phyloP scores from a whole-genome alignment of 1,284 basidiomycete species.

The Papiliotrema nemorosa region DNA sequence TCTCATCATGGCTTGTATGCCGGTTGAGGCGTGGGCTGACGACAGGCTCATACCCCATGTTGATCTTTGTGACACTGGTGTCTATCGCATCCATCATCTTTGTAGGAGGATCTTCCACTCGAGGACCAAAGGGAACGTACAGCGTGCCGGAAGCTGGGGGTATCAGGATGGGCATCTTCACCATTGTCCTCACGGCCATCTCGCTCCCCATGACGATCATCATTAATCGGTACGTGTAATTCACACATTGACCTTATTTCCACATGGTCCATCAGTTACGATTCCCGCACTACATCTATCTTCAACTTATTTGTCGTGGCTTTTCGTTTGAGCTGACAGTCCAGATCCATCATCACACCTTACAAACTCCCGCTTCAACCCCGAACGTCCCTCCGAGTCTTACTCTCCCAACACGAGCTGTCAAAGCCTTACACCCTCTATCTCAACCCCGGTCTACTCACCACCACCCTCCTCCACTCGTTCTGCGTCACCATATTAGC shows the following conservation, averaged over 20 bases:
- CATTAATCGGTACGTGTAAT: constrained; percentile 63
- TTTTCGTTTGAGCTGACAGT: constrained; percentile 1
- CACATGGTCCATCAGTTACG: not conserved
- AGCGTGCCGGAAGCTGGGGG: constrained; percentile 66
- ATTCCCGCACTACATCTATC: constrained; percentile 4
- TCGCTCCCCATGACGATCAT: constrained; percentile 74
- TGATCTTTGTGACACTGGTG: constrained; percentile 59
- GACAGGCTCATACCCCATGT: constrained; percentile 63
- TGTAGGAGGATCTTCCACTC: constrained; percentile 39
- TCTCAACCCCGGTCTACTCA: constrained; percentile 75
- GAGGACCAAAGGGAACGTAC: constrained; percentile 58
- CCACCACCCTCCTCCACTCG: constrained; percentile 64
- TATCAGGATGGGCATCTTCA: constrained; percentile 52
- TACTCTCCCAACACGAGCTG: constrained; percentile 78
- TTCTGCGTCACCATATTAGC: constrained; percentile 65
- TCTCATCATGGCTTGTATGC: too few species aligned
- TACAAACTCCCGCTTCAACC: constrained; percentile 67
- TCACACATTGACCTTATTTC: not conserved
- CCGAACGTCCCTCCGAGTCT: constrained; percentile 62
- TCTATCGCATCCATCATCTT: constrained; percentile 45
- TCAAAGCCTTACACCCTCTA: constrained; percentile 75
- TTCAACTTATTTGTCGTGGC: not conserved
- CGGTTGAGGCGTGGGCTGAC: not conserved
- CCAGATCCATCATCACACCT: constrained; percentile 78
- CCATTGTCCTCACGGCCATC: constrained; percentile 62